Base-by-base conservation (phyloP, 1,139 yeast genomes). In the Barnettozyma hawaiiensis region DNA sequence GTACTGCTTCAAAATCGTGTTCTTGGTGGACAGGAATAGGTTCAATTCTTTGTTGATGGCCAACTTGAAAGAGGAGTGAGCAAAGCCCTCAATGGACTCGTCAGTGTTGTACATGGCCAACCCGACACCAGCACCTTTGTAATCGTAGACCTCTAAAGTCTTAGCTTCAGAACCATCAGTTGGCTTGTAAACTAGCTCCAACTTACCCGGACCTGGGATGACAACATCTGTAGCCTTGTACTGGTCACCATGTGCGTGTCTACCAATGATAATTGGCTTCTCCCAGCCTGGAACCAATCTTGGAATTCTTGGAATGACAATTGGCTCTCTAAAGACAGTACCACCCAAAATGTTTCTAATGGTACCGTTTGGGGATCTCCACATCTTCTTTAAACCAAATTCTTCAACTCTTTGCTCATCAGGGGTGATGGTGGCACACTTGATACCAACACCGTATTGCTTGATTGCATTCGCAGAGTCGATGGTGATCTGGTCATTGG, bases 231-330 rank as follows among this genome's bases (percentile, higher is more conserved):
- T 83, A 43, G 90, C 87, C 65, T 81, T 81, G 65, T 84, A 84
- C 64, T 84, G 94, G 61, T 84, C 95, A 52, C 90, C 94, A 59
- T 78, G 81, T 16, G 92, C 94, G 53, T 84, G 94, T 75, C 94
- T 80, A 41, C 94, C 94, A 59, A 84, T 84, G 50, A 84, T 81
- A 60, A 84, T 84, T 45, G 94, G 92, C 58, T 83, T 71, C 57
- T 81, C 80, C 94, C 94, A 84, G 31, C 81, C 80, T 31, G 86
- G 84, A 27, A 84, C 78, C 53, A 83, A 71, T 61, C 92, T 69
- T 47, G 94, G 94, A 50, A 84, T 77, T 56, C 83, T 73, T 49
- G 82, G 82, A 53, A 84, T 83, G 45, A 84, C 82, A 58, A 84
- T 84, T 43, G 89, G 85, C 64, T 84, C 94, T 66, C 94, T 75